phyloP scores from a whole-genome alignment of 345 rosid genomes.

The Microcos paniculata region DNA sequence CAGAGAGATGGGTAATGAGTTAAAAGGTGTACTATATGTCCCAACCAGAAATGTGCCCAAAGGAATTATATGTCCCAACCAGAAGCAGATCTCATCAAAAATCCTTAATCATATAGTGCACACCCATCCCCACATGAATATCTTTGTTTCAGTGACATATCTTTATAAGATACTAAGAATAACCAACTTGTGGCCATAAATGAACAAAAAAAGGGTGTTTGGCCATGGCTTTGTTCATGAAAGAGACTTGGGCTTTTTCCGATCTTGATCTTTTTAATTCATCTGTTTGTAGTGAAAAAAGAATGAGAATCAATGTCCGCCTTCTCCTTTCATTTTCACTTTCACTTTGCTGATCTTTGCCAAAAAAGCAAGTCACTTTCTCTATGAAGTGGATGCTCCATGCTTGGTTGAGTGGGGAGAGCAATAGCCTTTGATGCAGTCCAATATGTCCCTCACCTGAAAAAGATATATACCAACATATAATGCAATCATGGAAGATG shows the following conservation, averaged over 20 bases:
- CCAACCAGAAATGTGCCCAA: slow-evolving; percentile 8
- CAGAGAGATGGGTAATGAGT: neutral
- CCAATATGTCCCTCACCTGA: slow-evolving; percentile 15
- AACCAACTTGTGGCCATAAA: slow-evolving; percentile 20
- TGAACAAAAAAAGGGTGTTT: neutral
- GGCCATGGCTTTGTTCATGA: neutral
- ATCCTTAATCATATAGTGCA: neutral
- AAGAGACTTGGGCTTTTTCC: neutral
- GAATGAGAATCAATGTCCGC: slow-evolving; percentile 27
- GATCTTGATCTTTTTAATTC: neutral
- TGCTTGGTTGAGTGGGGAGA: slow-evolving; percentile 29
- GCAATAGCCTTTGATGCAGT: slow-evolving; percentile 22
- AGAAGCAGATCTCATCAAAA: neutral
- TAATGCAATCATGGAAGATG: slow-evolving; percentile 20
- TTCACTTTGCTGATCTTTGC: slow-evolving; percentile 6
- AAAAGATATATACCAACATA: slow-evolving; percentile 14
- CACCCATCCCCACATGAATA: slow-evolving; percentile 8
- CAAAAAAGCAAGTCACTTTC: neutral
- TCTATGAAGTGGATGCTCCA: slow-evolving; percentile 24
- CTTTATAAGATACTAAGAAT: slow-evolving; percentile 15
- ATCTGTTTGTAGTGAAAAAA: slow-evolving; percentile 7
- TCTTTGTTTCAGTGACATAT: slow-evolving; percentile 7
- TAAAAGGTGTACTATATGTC: neutral
- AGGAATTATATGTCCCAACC: neutral
- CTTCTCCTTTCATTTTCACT: neutral